Evolutionary conservation across 2,329 filamentous ascomycete genomes (phyloP).

Genomic region (Seiridium cupressi): DNA sequence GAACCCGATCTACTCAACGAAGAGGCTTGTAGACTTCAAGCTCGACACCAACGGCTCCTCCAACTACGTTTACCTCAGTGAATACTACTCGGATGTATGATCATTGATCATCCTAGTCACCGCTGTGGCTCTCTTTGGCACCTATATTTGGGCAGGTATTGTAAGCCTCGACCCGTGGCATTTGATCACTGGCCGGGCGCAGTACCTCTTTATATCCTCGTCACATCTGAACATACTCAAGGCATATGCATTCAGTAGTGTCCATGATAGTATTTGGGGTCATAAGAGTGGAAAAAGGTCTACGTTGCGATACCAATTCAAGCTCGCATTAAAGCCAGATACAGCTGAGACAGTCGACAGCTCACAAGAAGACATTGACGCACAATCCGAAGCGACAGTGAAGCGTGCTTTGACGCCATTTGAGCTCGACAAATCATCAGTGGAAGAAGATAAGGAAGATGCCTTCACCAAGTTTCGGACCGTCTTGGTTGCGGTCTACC

Average conservation of each 20-base stretch:
- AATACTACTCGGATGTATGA: neutral
- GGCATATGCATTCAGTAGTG: neutral
- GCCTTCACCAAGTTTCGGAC: neutral
- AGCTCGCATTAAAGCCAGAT: no score
- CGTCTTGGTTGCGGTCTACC: neutral
- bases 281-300: neutral
- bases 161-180: neutral
- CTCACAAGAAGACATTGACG: neutral
- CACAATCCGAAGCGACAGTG: neutral
- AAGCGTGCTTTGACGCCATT: neutral
- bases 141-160: neutral
- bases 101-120: neutral
- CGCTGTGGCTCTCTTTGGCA: neutral
- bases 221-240: neutral
- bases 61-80: neutral
- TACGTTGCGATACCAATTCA: no score
- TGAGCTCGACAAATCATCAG: neutral
- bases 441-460: neutral
- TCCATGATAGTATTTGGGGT: neutral
- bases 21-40: neutral
- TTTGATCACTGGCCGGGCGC: neutral
- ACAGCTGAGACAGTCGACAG: neutral
- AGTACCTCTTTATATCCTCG: neutral
- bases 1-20: neutral
- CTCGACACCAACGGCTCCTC: neutral